Evolutionary conservation across 495 filamentous ascomycete species (phyloP), one percentile per base, ranked within the genome.

Genomic region (Neurospora pannonica): DNA sequence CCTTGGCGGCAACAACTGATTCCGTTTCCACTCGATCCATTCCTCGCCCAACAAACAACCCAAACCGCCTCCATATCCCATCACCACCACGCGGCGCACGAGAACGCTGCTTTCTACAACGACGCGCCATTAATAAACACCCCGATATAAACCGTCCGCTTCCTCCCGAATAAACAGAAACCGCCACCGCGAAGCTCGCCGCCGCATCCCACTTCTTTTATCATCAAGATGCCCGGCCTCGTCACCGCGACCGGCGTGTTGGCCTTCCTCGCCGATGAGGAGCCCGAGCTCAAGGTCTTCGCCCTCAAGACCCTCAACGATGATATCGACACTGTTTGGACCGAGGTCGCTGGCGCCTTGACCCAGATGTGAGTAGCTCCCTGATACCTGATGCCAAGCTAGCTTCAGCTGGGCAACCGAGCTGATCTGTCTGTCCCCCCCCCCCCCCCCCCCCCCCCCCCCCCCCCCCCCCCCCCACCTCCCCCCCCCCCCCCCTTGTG

Each of bases 271-370:
- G 92, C 94, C 76, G 97, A 99, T 81, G 93, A 95, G 71, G 96
- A 98, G 84, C 88, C 91, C 31, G 93, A 96, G 85, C 89, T 99
- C 79, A 94, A 92, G 85, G 90, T 94, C 78, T 98, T 97, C 82
- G 97, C 97, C 73, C 87, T 99, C 79, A 91, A 95, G 86, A 94
- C 92, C 74, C 88, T 98, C 79, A 96, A 98, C 84, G 92, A 96
- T 74, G 91, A 97, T 78, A 96, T 99, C 78, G 94, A 98, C 82
- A 91, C 94, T 71, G 88, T 98, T 75, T 99, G 97, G 97, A 94
- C 95, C 73, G 96, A 99, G 86, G 93, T 99, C 70, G 94, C 95
- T 38, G 93, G 91, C 70, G 91, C 92, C 62, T 89, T 99, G 78
- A 93, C 92, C 77, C 92, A 97, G 84, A 97, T 99, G 95, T 97